Evolutionary conservation across 805 yeast species (phyloP).

Genomic region (Diddensiella transvaalensis): DNA sequence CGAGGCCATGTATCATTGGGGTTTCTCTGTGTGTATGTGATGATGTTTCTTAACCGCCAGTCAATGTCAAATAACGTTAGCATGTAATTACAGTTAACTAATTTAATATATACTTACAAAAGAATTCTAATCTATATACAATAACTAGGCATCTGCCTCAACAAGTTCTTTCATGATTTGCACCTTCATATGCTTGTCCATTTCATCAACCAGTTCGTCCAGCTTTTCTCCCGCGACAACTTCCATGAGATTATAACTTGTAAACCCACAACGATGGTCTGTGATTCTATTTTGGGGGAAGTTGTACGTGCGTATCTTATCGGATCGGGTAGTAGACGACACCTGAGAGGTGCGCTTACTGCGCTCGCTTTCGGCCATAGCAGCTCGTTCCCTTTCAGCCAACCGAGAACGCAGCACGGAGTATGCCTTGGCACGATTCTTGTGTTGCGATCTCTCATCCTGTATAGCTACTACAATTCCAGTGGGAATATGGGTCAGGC

Average conservation of each 20-base stretch:
- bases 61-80: too few species aligned
- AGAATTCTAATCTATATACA: neutral
- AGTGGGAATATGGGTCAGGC: constrained; percentile 87
- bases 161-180: constrained; percentile 40
- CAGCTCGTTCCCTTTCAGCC: constrained; percentile 72
- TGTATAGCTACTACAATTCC: constrained; percentile 88
- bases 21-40: too few species aligned
- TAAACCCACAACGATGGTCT: constrained; percentile 84
- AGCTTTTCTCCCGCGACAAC: constrained; percentile 58
- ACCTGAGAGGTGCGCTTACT: constrained; percentile 77
- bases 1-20: too few species aligned
- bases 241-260: constrained; percentile 70
- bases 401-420: constrained; percentile 74
- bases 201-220: constrained; percentile 52
- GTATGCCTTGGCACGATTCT: constrained; percentile 90
- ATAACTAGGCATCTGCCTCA: too few species aligned
- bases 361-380: constrained; percentile 61
- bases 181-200: constrained; percentile 46
- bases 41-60: too few species aligned
- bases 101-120: neutral
- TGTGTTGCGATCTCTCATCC: constrained; percentile 92
- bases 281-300: constrained; percentile 90
- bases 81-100: too few species aligned
- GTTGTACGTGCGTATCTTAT: constrained; percentile 90
- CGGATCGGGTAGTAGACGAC: constrained; percentile 82